phyloP scores from a whole-genome alignment of 2,329 filamentous ascomycete species.

The Lasiodiplodia hormozganensis region DNA sequence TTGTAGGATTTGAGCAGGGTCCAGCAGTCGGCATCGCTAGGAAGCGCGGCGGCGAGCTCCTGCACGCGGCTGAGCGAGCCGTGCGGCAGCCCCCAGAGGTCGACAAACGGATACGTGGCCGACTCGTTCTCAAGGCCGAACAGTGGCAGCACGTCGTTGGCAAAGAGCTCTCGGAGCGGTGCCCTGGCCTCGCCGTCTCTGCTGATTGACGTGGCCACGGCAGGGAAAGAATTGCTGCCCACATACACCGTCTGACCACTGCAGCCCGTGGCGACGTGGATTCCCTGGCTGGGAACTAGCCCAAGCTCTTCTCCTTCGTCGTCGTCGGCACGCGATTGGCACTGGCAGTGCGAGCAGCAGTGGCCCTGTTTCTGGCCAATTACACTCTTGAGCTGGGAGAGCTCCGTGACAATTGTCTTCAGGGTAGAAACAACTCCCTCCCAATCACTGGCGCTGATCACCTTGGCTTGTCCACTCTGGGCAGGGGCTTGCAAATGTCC shows the following conservation, averaged over 20 bases:
- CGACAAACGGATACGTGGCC: slow-evolving; percentile 70
- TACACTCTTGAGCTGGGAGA: too few species aligned
- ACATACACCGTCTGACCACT: slow-evolving; percentile 68
- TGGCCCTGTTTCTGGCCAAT: too few species aligned
- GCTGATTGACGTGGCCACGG: slow-evolving; percentile 62
- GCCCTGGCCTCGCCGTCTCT: slow-evolving; percentile 41
- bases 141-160: slow-evolving; percentile 65
- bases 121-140: slow-evolving; percentile 70
- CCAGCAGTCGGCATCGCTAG: slow-evolving; percentile 64
- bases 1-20: slow-evolving; percentile 65
- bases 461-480: too few species aligned
- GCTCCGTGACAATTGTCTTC: too few species aligned
- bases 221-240: slow-evolving; percentile 67
- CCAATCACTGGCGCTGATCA: too few species aligned
- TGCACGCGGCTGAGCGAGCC: slow-evolving; percentile 63
- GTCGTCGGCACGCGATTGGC: too few species aligned
- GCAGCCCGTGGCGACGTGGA: slow-evolving; percentile 66
- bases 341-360: too few species aligned
- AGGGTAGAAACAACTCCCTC: too few species aligned
- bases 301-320: too few species aligned
- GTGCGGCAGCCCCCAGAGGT: slow-evolving; percentile 67
- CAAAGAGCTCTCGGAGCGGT: slow-evolving; percentile 63
- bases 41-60: slow-evolving; percentile 65
- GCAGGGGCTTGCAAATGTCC: too few species aligned
- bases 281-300: slow-evolving; percentile 57